Conservation (phyloP, 306 rosid genomes). For the Cucurbita moschata region DNA sequence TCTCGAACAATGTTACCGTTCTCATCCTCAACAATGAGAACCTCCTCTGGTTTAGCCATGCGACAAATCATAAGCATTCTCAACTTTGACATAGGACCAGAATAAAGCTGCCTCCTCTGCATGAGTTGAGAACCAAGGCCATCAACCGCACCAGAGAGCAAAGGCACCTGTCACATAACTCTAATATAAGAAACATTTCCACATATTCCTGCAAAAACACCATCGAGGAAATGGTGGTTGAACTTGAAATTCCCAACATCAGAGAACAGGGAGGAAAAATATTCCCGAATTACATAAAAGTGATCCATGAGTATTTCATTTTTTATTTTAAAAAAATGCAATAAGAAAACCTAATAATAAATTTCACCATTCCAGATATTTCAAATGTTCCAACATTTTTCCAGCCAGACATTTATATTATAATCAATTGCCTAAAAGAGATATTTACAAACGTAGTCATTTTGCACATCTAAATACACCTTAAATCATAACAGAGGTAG, state of each 20-base stretch:
- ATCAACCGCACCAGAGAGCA: conserved; percentile 75
- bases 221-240: background rate
- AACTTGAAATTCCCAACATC: background rate
- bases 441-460: background rate
- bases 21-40: conserved; percentile 95
- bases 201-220: background rate
- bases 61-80: conserved; percentile 96
- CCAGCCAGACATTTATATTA: background rate
- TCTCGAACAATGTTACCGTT: conserved; percentile 97
- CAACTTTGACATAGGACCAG: conserved; percentile 83
- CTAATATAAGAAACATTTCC: background rate
- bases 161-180: conserved; percentile 30
- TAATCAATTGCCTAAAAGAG: background rate
- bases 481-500: background rate
- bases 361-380: background rate
- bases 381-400: background rate
- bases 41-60: conserved; percentile 99
- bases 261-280: background rate
- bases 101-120: conserved; percentile 79
- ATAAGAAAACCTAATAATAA: background rate
- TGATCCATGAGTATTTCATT: background rate
- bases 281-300: background rate
- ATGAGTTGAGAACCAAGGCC: conserved; percentile 63
- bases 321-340: background rate
- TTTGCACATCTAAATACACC: background rate